A percentile compares a stretch with the other conserved stretches of the same genome.
Evolutionary conservation across 2,329 filamentous ascomycete species (phyloP).

Genomic region (Pseudocercospora fijiensis): DNA sequence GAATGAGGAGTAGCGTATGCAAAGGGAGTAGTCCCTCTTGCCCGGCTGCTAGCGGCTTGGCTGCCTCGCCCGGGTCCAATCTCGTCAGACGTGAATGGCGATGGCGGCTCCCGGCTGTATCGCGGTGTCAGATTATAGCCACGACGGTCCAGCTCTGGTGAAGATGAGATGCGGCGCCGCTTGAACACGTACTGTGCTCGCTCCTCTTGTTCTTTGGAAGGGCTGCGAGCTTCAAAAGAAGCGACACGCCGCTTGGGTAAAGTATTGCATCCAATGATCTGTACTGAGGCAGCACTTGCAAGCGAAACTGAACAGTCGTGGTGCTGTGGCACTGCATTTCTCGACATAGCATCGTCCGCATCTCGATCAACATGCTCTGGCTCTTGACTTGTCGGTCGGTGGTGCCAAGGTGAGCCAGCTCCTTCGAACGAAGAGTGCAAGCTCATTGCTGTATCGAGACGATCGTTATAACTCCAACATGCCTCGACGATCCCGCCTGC

Average conservation of each 20-base stretch:
- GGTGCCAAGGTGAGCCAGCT: slow-evolving; percentile 28
- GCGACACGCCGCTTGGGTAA: slow-evolving; percentile 36
- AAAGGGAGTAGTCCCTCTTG: slow-evolving; percentile 55
- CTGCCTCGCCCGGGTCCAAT: slow-evolving; percentile 25
- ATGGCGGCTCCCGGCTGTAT: slow-evolving; percentile 47
- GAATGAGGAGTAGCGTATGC: slow-evolving; percentile 77
- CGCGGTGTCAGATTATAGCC: slow-evolving; percentile 44
- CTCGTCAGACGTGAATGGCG: slow-evolving; percentile 42
- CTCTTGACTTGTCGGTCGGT: slow-evolving; percentile 7
- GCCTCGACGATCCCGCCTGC: slow-evolving; percentile 32
- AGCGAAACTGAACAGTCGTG: slow-evolving; percentile 30
- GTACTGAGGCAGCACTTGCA: slow-evolving; percentile 28
- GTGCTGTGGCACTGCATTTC: slow-evolving; percentile 11
- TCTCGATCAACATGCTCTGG: slow-evolving; percentile 10
- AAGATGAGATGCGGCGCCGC: slow-evolving; percentile 56
- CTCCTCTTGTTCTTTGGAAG: slow-evolving; percentile 32
- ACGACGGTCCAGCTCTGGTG: slow-evolving; percentile 47
- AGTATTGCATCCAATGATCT: slow-evolving; percentile 14
- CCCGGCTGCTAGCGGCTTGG: slow-evolving; percentile 44
- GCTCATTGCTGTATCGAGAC: slow-evolving; percentile 57
- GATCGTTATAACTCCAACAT: slow-evolving; percentile 67
- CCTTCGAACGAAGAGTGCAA: slow-evolving; percentile 50
- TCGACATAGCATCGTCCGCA: slow-evolving; percentile 13
- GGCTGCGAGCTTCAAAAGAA: slow-evolving; percentile 34
- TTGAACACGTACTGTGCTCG: slow-evolving; percentile 37